A percentile compares a stretch with the other conserved stretches of the same genome.
Evolutionary conservation across 2,329 filamentous ascomycete species (phyloP).

Genomic region (Hypoxylon sp.): DNA sequence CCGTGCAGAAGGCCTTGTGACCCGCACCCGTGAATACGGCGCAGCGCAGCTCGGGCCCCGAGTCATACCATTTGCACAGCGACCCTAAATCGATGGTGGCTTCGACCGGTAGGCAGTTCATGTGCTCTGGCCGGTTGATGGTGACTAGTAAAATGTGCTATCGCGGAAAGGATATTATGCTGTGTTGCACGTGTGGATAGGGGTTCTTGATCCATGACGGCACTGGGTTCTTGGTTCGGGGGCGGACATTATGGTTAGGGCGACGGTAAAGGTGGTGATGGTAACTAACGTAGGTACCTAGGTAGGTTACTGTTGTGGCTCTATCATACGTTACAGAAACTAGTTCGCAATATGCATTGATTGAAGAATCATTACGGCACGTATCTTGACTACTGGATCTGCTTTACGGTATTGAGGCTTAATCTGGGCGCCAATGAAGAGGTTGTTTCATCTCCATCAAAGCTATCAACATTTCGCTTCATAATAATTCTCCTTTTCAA

Average conservation of each 20-base stretch:
- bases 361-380: constrained; percentile 46
- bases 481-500: not conserved
- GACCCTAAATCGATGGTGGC: constrained; percentile 56
- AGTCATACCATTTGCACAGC: too few relatives aligned
- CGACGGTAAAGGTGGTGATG: not conserved
- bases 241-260: not conserved
- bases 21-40: too few relatives aligned
- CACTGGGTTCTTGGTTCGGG: not conserved
- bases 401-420: constrained; percentile 2
- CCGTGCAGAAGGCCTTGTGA: too few relatives aligned
- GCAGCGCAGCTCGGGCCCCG: too few relatives aligned
- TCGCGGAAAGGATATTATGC: constrained; percentile 43
- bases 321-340: not conserved
- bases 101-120: constrained; percentile 60
- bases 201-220: not conserved
- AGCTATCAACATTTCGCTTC: constrained; percentile 6
- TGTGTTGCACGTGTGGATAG: too few relatives aligned
- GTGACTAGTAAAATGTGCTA: constrained; percentile 61
- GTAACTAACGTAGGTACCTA: constrained; percentile 47
- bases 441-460: constrained; percentile 27
- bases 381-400: constrained; percentile 48
- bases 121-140: constrained; percentile 60
- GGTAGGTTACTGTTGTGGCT: not conserved
- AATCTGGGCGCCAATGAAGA: constrained; percentile 6
- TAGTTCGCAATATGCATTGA: not conserved